Base-by-base conservation (phyloP, 2,329 filamentous ascomycete genomes). In the Penicillium brevicompactum region DNA sequence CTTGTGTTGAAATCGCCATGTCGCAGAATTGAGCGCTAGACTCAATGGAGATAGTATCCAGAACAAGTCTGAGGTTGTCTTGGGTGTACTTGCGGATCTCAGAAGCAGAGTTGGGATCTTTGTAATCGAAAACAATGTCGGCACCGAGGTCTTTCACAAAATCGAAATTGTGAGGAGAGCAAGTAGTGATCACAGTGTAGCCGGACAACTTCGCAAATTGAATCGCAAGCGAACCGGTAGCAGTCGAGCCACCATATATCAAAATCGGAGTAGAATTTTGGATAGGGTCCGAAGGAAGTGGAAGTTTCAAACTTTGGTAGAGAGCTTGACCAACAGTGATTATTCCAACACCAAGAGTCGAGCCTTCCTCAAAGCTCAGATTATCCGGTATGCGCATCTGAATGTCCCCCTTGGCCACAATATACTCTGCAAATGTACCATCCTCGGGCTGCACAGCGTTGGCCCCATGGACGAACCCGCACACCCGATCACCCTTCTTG, bases 341-440 rank as follows among this genome's bases (percentile, higher is more conserved):
- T 44, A 84, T 69, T 2, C 80, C 82, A 0, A 82, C 74, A 1
- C 80, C 79, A 2, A 84, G 67, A 0, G 81, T 83, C 1, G 79
- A 72, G 0, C 80, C 83, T 18, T 82, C 78, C 59, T 82, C 77
- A 59, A 80, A 79, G 41, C 73, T 76, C 53, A 84, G 50, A 46
- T 69, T 69, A 18, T 81, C 75, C 0, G 80, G 76, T 8, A 84
- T 71, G 40, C 75, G 76, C 45, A 79, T 70, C 50, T 76, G 71
- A 2, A 82, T 55, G 51, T 80, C 79, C 2, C 72, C 80, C 62
- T 82, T 84, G 11, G 74, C 80, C 8, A 80, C 73, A 50, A 80
- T 74, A 60, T 82, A 80, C 52, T 85, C 77, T 7, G 78, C 81
- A 63, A 85, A 86, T 1, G 77, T 74, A 10, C 83, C 84, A 57